These are phyloP conservation scores for Calonectria hongkongensis DNA, from an alignment of 2,329 filamentous ascomycete species.

Conservation along the genomic window DNA sequence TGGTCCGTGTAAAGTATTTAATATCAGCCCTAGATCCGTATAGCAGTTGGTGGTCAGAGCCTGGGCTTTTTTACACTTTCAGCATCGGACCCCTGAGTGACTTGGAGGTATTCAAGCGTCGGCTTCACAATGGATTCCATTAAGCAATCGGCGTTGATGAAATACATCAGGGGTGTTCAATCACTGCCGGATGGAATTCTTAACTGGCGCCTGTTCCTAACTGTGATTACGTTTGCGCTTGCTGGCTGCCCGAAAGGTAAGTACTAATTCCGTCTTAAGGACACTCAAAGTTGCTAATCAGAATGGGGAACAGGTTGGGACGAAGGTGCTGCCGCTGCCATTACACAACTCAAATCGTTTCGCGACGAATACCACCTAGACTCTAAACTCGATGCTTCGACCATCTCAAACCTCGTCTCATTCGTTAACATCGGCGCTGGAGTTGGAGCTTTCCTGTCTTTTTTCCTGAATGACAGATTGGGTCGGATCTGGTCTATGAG, in stretches of 20 bases:
- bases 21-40: neutral
- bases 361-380: constrained; percentile 25
- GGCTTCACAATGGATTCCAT: constrained; percentile 1
- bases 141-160: constrained; percentile 28
- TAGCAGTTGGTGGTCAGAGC: neutral
- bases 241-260: constrained; percentile 24
- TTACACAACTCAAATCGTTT: constrained; percentile 24
- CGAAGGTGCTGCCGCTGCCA: constrained; percentile 25
- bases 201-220: constrained; percentile 26
- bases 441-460: constrained; percentile 29
- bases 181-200: constrained; percentile 24
- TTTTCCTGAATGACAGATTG: constrained; percentile 31
- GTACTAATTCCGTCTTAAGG: neutral
- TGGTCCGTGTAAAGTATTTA: constrained; percentile 6
- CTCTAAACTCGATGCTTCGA: constrained; percentile 9
- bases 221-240: constrained; percentile 20
- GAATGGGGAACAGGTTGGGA: neutral
- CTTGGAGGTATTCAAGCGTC: too few relatives aligned
- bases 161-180: constrained; percentile 24
- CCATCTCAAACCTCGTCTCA: constrained; percentile 29
- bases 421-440: constrained; percentile 35
- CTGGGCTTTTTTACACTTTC: neutral
- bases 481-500: constrained; percentile 25
- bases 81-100: neutral
- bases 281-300: neutral